Conservation (phyloP, 148 eudicot genomes). For the Vaccinium vitisidaea region DNA sequence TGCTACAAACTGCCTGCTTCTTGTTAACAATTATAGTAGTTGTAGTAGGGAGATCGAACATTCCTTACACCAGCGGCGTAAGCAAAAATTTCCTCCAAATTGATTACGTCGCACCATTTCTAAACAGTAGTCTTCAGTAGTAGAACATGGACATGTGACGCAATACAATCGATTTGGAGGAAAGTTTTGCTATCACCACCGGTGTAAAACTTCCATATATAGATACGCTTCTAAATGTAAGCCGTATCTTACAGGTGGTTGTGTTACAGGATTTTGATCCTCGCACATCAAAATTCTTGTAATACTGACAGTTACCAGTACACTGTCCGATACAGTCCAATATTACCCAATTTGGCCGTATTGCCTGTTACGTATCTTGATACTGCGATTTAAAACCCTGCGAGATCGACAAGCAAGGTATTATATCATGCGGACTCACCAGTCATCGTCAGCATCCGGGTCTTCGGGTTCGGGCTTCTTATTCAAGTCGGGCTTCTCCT, state of each 20-base stretch:
- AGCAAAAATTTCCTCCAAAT: no score
- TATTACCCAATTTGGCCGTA: neutral
- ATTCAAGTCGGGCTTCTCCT: conserved; percentile 77
- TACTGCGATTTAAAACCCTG: neutral
- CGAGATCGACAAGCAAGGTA: neutral
- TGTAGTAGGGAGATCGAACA: neutral
- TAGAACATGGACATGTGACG: no score
- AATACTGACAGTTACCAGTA: neutral
- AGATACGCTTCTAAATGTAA: no score
- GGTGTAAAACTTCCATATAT: neutral
- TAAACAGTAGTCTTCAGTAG: no score
- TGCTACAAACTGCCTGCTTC: neutral
- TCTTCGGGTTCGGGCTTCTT: conserved; percentile 76
- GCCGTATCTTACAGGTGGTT: no score
- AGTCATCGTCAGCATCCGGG: conserved; percentile 30
- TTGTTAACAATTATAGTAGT: neutral
- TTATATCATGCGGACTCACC: neutral
- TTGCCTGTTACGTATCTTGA: neutral
- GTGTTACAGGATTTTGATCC: neutral
- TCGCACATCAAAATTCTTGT: neutral
- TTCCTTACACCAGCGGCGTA: no score
- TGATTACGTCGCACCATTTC: no score
- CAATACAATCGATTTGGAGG: no score
- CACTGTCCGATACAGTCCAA: neutral
- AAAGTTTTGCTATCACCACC: no score